phyloP scores from a whole-genome alignment of 805 yeast genomes.

The Candida methanosorbosa region DNA sequence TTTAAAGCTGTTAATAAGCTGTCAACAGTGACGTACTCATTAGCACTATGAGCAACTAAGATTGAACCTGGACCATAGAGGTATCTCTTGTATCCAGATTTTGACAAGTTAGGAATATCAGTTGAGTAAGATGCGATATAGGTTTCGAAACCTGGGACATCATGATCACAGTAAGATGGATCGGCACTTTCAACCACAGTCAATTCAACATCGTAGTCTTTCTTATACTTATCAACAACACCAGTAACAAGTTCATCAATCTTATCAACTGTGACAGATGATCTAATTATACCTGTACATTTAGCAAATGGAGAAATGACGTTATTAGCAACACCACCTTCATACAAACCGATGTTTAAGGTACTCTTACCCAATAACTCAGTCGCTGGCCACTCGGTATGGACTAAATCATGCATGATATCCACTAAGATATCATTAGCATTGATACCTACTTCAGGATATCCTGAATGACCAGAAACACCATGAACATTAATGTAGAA shows the following conservation, averaged over 20 bases:
- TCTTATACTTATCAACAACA: conserved; percentile 20
- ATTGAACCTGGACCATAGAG: conserved; percentile 65
- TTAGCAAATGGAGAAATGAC: conserved; percentile 53
- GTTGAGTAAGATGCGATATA: conserved; percentile 24
- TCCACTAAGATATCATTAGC: conserved; percentile 51
- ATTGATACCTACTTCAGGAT: conserved; percentile 59
- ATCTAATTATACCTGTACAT: conserved; percentile 43
- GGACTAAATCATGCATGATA: conserved; percentile 35
- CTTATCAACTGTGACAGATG: conserved; percentile 36
- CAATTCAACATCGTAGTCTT: conserved; percentile 15
- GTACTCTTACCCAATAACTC: conserved; percentile 54
- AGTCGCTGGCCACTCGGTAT: conserved; percentile 37
- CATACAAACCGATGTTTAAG: conserved; percentile 47
- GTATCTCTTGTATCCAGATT: conserved; percentile 32
- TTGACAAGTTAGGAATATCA: conserved; percentile 37
- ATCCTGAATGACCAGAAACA: conserved; percentile 56
- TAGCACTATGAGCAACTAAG: conserved; percentile 49
- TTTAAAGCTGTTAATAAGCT: conserved; percentile 42
- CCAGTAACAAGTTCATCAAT: conserved; percentile 28
- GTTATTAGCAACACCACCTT: conserved; percentile 59
- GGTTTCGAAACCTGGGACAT: conserved; percentile 58
- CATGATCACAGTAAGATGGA: conserved; percentile 43
- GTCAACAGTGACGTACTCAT: conserved; percentile 40
- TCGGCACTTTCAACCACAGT: conserved; percentile 14
- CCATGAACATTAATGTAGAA: conserved; percentile 41